A percentile compares a stretch with the other conserved stretches of the same genome.
These are phyloP conservation scores for Agaricus sinodeliciosus DNA, from an alignment of 768 basidiomycete genomes.

Conservation along the genomic window DNA sequence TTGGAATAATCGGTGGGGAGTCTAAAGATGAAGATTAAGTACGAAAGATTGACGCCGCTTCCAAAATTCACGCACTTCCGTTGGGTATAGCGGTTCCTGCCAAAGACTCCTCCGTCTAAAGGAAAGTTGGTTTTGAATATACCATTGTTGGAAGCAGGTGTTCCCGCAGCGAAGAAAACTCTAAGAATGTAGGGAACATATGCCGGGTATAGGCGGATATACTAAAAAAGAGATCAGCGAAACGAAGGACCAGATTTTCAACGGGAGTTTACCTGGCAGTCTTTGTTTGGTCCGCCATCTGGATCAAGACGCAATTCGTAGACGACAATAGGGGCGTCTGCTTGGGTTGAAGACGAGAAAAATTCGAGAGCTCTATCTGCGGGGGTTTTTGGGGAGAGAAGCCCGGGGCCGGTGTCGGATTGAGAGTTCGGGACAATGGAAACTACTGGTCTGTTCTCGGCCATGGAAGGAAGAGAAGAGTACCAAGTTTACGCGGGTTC, in stretches of 20 bases:
- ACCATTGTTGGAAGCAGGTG: conserved; percentile 84
- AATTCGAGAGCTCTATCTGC: conserved; percentile 91
- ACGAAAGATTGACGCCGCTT: conserved; percentile 9
- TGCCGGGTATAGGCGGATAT: conserved; percentile 93
- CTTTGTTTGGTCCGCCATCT: conserved; percentile 86
- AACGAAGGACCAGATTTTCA: neutral
- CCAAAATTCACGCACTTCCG: conserved; percentile 51
- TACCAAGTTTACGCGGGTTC: conserved; percentile 10
- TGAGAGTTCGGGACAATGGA: conserved; percentile 17
- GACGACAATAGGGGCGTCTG: conserved; percentile 67
- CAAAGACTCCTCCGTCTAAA: conserved; percentile 83
- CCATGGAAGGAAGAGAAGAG: conserved; percentile 4
- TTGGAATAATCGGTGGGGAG: conserved; percentile 84
- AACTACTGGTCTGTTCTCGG: neutral
- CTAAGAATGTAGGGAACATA: conserved; percentile 84
- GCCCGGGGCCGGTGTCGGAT: conserved; percentile 29
- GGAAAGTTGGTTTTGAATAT: conserved; percentile 97
- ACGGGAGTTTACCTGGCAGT: conserved; percentile 59
- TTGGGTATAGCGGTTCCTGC: conserved; percentile 66
- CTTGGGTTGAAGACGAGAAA: conserved; percentile 55
- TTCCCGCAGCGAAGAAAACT: conserved; percentile 88
- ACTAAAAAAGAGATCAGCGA: conserved; percentile 40
- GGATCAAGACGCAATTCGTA: conserved; percentile 83
- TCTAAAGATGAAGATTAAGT: conserved; percentile 32
- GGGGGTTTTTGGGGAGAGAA: conserved; percentile 63